These are phyloP conservation scores for Raphanus hybrid DNA, from an alignment of 441 rosid species.

Conservation along the genomic window DNA sequence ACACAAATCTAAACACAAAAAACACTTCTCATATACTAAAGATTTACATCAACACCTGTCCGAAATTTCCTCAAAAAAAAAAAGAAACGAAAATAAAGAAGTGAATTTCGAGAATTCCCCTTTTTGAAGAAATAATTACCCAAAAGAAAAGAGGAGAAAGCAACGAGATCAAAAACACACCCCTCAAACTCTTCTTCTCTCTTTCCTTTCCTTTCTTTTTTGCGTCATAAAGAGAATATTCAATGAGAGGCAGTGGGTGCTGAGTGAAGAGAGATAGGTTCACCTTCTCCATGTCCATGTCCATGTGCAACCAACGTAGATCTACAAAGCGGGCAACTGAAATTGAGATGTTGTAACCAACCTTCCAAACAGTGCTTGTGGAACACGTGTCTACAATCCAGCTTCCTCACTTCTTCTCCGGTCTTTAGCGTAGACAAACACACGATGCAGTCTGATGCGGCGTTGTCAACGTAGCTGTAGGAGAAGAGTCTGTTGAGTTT, in stretches of 20 bases:
- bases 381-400: conserved; percentile 78
- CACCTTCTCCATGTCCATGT: conserved; percentile 42
- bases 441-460: conserved; percentile 57
- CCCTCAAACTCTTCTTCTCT: conserved; percentile 32
- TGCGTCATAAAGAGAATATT: background rate
- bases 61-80: background rate
- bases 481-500: conserved; percentile 63
- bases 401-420: conserved; percentile 76
- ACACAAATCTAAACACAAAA: background rate
- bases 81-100: too few species aligned
- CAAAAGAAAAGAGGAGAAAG: conserved; percentile 30
- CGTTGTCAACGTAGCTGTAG: conserved; percentile 39
- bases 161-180: conserved; percentile 31
- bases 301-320: conserved; percentile 48
- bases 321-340: conserved; percentile 79
- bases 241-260: conserved; percentile 18
- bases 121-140: background rate
- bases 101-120: background rate
- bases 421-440: conserved; percentile 59
- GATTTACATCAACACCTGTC: conserved; percentile 11
- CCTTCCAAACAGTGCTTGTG: conserved; percentile 84
- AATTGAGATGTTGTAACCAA: conserved; percentile 76
- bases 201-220: conserved; percentile 2
- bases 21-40: conserved; percentile 9
- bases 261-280: conserved; percentile 32